phyloP scores from a whole-genome alignment of 2,329 filamentous ascomycete genomes.

The Phyllosticta citriasiana region DNA sequence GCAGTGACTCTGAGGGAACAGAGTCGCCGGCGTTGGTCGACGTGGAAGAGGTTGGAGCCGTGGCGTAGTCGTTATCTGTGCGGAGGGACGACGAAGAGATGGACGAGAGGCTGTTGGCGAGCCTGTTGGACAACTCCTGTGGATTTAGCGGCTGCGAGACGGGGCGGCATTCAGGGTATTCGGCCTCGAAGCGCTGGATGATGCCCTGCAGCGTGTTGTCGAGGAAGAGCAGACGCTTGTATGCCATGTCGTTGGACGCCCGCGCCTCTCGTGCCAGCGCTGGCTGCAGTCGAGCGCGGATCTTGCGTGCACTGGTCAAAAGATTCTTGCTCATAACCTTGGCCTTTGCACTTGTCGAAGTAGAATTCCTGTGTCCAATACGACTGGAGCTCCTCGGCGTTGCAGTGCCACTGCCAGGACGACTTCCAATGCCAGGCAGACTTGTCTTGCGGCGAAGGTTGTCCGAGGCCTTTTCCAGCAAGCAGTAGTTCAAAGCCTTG shows the following conservation, averaged over 20 bases:
- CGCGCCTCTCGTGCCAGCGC: conserved; percentile 67
- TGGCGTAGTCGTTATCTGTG: conserved; percentile 15
- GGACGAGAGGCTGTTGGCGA: conserved; percentile 21
- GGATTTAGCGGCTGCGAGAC: conserved; percentile 17
- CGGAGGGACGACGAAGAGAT: conserved; percentile 15
- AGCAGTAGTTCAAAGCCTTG: conserved; percentile 82
- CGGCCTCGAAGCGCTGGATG: conserved; percentile 91
- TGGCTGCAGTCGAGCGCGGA: conserved; percentile 70
- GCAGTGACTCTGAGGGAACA: neutral
- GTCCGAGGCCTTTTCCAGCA: conserved; percentile 66
- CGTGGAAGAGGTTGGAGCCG: conserved; percentile 17
- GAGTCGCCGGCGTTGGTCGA: conserved; percentile 13
- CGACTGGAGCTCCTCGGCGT: conserved; percentile 37
- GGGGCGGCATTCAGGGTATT: conserved; percentile 80
- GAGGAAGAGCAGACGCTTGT: conserved; percentile 75
- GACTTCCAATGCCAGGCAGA: conserved; percentile 14
- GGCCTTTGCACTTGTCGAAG: conserved; percentile 49
- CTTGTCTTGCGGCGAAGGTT: conserved; percentile 23
- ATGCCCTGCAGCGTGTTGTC: conserved; percentile 82
- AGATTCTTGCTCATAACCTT: conserved; percentile 92
- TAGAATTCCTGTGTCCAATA: conserved; percentile 13
- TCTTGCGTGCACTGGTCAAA: conserved; percentile 78
- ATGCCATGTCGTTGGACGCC: conserved; percentile 61
- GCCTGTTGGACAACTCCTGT: conserved; percentile 16
- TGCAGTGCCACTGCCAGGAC: conserved; percentile 40